These are phyloP conservation scores for Hyphopichia buzzinii DNA, from an alignment of 1,139 yeast species.

Conservation along the genomic window DNA sequence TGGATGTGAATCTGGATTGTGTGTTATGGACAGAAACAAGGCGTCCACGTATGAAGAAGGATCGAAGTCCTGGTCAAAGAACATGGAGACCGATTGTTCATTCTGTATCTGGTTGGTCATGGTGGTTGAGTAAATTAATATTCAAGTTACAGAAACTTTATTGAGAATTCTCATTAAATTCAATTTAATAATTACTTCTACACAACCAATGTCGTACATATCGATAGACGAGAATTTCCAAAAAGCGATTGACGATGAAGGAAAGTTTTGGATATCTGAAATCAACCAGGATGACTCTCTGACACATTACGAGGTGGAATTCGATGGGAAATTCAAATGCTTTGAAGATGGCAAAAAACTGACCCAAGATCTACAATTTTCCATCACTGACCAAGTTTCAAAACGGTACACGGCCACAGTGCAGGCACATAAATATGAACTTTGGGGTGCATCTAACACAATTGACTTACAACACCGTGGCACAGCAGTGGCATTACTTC, in stretches of 20 bases:
- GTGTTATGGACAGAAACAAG: constrained; percentile 26
- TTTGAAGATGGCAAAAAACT: not conserved
- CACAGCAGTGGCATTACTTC: constrained; percentile 4
- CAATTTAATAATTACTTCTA: too few species aligned
- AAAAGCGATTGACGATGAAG: not conserved
- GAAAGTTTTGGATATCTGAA: not conserved
- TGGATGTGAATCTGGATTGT: constrained; percentile 8
- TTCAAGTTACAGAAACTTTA: too few species aligned
- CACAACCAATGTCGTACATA: not conserved
- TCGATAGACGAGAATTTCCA: not conserved
- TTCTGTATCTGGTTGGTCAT: constrained; percentile 4
- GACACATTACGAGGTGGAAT: not conserved
- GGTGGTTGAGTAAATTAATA: not conserved
- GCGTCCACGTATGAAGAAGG: constrained; percentile 39
- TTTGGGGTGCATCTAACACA: not conserved
- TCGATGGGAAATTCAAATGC: not conserved
- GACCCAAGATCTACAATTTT: not conserved
- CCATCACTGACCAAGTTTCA: not conserved
- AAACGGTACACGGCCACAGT: not conserved
- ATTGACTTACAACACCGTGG: not conserved
- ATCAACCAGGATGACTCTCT: constrained; percentile 9
- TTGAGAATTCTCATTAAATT: too few species aligned
- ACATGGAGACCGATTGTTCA: constrained; percentile 31
- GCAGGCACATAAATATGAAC: not conserved
- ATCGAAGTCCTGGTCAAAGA: constrained; percentile 40